These are phyloP conservation scores for Dimocarpus longan DNA, from an alignment of 345 rosid genomes.

Conservation along the genomic window DNA sequence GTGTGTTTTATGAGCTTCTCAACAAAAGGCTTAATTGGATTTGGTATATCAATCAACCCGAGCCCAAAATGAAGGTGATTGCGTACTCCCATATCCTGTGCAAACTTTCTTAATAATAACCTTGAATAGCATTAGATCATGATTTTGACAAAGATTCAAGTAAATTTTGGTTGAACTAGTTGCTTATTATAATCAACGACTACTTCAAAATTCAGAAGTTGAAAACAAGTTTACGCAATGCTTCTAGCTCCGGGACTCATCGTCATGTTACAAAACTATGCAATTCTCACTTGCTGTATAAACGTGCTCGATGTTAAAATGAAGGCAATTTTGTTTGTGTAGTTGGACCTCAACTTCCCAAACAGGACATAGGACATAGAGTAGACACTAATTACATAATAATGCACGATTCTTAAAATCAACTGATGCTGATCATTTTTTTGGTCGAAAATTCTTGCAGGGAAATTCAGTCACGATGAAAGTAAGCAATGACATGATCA, in stretches of 20 bases:
- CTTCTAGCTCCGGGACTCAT: neutral
- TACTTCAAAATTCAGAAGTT: neutral
- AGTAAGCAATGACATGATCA: slow-evolving; percentile 56
- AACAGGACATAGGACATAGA: neutral
- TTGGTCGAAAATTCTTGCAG: slow-evolving; percentile 27
- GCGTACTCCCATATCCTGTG: neutral
- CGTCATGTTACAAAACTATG: neutral
- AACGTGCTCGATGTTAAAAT: neutral
- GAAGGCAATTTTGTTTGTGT: neutral
- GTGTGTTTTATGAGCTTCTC: slow-evolving; percentile 60
- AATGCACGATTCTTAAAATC: neutral
- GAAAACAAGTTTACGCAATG: neutral
- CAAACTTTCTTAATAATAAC: neutral
- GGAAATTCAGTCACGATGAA: slow-evolving; percentile 69
- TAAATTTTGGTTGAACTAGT: neutral
- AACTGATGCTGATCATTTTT: neutral
- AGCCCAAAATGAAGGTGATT: slow-evolving; percentile 66
- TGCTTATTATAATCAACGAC: neutral
- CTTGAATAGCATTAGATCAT: neutral
- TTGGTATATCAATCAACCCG: slow-evolving; percentile 72
- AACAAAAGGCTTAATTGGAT: slow-evolving; percentile 73
- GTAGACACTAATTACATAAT: neutral
- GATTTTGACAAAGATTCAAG: neutral
- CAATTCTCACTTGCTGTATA: neutral
- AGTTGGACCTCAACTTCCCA: neutral